Evolutionary conservation across 129 eudicot species (phyloP), one percentile per base, ranked within the genome.

Genomic region (Chrysanthemum makinoi): DNA sequence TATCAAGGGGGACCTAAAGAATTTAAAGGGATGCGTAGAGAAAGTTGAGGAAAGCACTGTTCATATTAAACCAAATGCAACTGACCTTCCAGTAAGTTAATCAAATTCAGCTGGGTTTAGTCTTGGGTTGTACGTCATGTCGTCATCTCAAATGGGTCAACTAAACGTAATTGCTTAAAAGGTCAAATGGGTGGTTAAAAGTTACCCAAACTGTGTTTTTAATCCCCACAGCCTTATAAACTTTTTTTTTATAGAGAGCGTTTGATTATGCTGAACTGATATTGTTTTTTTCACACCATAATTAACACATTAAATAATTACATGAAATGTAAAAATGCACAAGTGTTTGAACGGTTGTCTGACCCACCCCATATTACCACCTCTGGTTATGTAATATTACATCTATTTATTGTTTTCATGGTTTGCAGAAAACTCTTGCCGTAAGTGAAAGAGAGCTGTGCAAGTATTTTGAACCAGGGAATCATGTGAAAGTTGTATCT

Each of bases 11-110:
- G 97, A 90, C 72, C 93, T 94, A 0, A 90, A 80, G 74, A 94
- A 94, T 80, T 72, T 94, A 63, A 86, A 84, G 83, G 97, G 97
- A 70, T 81, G 80, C 78, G 97, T 90, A 47, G 97, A 94, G 80
- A 94, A 90, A 80, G 96, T 90, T 56, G 99, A 94, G 87, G 99
- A 94, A 84, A 91, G 80, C 67, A 84, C 95, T 52, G 96, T 94
- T 64, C 97, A 94, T 76, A 90, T 94, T 2, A 90, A 89, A 76
- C 97, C 99, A 20, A 75, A 84, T 61, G 96, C 75, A 62, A 30
- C 70, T 55, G 96, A 89, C 71, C 93, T 94, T 62, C 93, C 90
- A 72, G 98, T 89, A 80, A 66, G 75, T 67, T 24, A 77, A 39
- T 62, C 4, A 68, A 5, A 4, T 44, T 64, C 47, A 50, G 16